phyloP scores from a whole-genome alignment of 1,139 yeast genomes.

The Diutina mesorugosa region DNA sequence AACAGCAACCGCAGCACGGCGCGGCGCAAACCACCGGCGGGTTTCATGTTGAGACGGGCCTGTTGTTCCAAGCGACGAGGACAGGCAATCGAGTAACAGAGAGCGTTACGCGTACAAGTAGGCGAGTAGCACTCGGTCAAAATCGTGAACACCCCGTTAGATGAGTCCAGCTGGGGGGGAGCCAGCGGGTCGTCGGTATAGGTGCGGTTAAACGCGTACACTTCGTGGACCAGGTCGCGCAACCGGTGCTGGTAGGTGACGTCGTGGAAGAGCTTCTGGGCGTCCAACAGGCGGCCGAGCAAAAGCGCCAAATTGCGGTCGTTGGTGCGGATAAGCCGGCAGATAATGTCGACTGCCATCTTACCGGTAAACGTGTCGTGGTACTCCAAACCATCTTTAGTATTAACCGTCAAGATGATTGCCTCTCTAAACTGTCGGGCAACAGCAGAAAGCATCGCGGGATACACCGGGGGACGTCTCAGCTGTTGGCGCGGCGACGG shows the following conservation, averaged over 20 bases:
- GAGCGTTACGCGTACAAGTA: constrained; percentile 77
- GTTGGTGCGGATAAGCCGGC: constrained; percentile 74
- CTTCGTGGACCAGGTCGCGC: constrained; percentile 78
- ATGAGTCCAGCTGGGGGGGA: constrained; percentile 17
- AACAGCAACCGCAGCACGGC: constrained; percentile 73
- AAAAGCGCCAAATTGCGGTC: constrained; percentile 84
- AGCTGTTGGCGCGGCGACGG: not conserved
- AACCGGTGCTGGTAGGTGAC: constrained; percentile 90
- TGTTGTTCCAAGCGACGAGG: constrained; percentile 94
- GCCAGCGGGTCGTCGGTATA: constrained; percentile 18
- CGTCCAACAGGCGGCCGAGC: constrained; percentile 86
- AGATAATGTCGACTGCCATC: constrained; percentile 83
- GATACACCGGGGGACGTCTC: constrained; percentile 62
- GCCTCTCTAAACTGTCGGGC: constrained; percentile 68
- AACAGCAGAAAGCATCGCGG: constrained; percentile 79
- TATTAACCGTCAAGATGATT: constrained; percentile 62
- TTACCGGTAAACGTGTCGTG: constrained; percentile 92
- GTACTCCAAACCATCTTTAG: constrained; percentile 89
- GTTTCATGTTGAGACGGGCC: constrained; percentile 79
- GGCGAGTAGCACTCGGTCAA: constrained; percentile 94
- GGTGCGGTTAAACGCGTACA: constrained; percentile 71
- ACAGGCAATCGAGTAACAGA: constrained; percentile 95
- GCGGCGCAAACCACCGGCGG: constrained; percentile 75
- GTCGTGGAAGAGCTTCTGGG: constrained; percentile 89
- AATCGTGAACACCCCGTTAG: constrained; percentile 87